phyloP scores from a whole-genome alignment of 169 alveolate species.

The Perkinsus chesapeaki region DNA sequence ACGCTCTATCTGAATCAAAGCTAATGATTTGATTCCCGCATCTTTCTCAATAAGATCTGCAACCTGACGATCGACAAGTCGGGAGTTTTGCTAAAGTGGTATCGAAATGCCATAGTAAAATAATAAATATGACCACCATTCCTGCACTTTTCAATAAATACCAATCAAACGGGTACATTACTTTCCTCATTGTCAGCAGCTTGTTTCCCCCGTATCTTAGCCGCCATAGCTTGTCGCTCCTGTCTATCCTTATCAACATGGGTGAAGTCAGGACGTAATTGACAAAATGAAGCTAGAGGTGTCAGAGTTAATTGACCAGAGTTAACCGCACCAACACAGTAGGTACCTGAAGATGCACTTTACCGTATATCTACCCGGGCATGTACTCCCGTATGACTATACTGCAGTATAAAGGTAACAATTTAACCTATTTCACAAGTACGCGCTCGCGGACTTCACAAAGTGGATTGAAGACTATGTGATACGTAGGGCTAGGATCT shows the following conservation, averaged over 20 bases:
- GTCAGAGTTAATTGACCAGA: background rate
- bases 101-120: background rate
- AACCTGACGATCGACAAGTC: background rate
- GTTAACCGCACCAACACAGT: background rate
- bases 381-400: background rate
- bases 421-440: too few species aligned
- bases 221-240: background rate
- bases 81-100: background rate
- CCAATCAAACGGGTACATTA: too few species aligned
- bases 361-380: too few species aligned
- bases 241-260: background rate
- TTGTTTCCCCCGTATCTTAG: background rate
- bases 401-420: too few species aligned
- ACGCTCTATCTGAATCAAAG: too few species aligned
- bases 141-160: too few species aligned
- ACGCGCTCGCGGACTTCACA: too few species aligned
- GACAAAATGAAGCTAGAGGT: background rate
- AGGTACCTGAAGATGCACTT: too few species aligned
- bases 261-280: background rate
- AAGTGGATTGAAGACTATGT: too few species aligned
- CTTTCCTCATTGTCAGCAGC: background rate
- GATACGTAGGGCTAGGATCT: too few species aligned
- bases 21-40: too few species aligned
- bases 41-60: too few species aligned
- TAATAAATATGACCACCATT: background rate